Evolutionary conservation across 768 basidiomycete species (phyloP), one percentile per base, ranked within the genome.

Genomic region (Pulveroboletus frians): DNA sequence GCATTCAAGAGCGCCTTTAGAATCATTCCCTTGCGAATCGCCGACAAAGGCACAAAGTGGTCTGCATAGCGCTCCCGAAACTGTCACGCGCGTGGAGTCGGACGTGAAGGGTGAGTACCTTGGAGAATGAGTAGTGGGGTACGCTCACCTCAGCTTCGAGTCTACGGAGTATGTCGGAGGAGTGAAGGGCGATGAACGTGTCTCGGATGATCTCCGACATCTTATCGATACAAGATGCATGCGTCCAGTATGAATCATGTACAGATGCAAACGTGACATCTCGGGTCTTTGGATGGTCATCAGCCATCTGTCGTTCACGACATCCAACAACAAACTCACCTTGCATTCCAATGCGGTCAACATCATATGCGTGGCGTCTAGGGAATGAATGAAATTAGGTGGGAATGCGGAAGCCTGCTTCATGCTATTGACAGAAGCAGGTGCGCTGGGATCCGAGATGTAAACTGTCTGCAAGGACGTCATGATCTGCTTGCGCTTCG

Each of bases 181-280:
- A 86, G 68, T 99, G 95, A 14, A 98, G 76, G 0, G 86, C 82
- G 49, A 98, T 88, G 67, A 99, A 99, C 1, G 90, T 92, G 38
- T 94, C 88, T 26, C 95, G 86, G 59, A 98, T 95, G 58, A 88
- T 76, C 40, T 73, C 75, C 0, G 91, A 88, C 92, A 98, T 95
- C 44, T 81, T 71, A 68, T 96, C 90, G 46, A 97, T 85, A 55
- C 77, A 79, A 39, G 72, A 79, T 0, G 96, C 87, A 63, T 99
- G 96, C 4, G 95, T 97, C 96, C 96, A 99, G 70, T 97, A 99
- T 1, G 96, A 98, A 64, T 99, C 96, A 63, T 99, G 96, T 10
- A 99, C 96, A 1, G 92, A 89, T 1, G 95, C 94, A 66, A 97
- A 98, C 0, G 85, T 84, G 56, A 99, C 61, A 32, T 74, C 76